Conservation (phyloP, 257 asterid species). For the Solanum ossicruentum region DNA sequence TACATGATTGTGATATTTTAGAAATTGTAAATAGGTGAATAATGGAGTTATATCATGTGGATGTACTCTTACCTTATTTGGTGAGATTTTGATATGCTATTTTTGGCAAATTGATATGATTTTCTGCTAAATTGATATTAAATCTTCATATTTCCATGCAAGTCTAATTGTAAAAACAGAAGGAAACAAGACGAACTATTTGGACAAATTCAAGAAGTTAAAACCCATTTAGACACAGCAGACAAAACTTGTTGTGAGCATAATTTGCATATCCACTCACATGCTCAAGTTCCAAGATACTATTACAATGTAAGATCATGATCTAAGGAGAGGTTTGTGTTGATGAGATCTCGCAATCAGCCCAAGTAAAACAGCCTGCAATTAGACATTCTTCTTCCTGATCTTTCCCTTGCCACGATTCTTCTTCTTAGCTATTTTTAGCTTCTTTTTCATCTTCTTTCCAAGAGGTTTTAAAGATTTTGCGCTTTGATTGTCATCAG, state of each 20-base stretch:
- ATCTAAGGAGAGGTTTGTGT: not conserved
- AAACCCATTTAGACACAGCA: not conserved
- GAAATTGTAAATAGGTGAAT: no score
- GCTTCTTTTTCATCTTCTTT: conserved; percentile 77
- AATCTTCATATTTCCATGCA: not conserved
- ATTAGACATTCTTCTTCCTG: conserved; percentile 47
- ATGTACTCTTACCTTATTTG: no score
- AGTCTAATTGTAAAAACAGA: not conserved
- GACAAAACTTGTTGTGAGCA: not conserved
- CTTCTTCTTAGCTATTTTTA: conserved; percentile 55
- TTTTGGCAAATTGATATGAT: no score
- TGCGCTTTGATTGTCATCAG: conserved; percentile 12
- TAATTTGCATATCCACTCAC: not conserved
- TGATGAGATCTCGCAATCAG: not conserved
- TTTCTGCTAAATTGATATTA: not conserved
- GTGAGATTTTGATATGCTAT: no score
- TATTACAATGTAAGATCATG: not conserved
- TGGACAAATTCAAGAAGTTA: not conserved
- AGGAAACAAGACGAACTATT: not conserved
- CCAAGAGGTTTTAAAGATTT: conserved; percentile 63
- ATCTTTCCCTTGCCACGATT: conserved; percentile 63
- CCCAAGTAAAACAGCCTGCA: not conserved
- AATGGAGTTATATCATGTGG: no score
- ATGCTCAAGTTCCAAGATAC: not conserved
- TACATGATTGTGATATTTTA: no score